Percentiles rank a stretch among this genome's conserved stretches.
Conservation (phyloP, 805 yeast species). For the Debaryomyces castellii region DNA sequence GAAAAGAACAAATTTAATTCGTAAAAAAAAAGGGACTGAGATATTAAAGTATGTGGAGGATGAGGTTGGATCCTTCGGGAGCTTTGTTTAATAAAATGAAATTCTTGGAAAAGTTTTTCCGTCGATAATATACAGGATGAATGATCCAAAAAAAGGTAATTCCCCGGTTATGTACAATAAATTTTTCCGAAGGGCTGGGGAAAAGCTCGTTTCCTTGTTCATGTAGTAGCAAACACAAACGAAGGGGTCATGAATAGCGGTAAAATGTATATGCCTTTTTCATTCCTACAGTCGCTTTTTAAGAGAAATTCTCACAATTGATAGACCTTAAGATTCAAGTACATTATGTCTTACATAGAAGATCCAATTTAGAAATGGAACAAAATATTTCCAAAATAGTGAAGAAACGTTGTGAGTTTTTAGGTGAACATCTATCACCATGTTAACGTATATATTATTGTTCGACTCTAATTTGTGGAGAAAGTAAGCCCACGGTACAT, state of each 20-base stretch:
- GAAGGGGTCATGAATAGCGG: background rate
- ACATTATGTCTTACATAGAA: too few relatives aligned
- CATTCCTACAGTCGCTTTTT: too few relatives aligned
- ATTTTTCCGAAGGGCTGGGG: constrained; percentile 7
- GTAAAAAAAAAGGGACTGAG: background rate
- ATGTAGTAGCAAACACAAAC: background rate
- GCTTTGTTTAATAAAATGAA: background rate
- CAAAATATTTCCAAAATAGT: too few relatives aligned
- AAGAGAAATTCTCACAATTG: too few relatives aligned
- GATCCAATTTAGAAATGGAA: too few relatives aligned
- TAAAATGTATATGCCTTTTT: too few relatives aligned
- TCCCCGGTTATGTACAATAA: constrained; percentile 1
- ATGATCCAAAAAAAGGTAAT: background rate
- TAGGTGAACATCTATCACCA: too few relatives aligned
- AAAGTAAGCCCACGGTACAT: too few relatives aligned
- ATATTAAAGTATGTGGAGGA: constrained; percentile 3
- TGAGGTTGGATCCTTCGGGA: background rate
- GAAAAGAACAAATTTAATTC: background rate
- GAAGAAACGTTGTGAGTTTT: too few relatives aligned
- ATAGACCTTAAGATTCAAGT: too few relatives aligned
- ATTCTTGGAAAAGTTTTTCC: constrained; percentile 7
- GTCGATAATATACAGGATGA: background rate
- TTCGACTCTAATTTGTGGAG: too few relatives aligned
- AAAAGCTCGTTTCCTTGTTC: background rate
- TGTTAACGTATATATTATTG: too few relatives aligned